A percentile compares a stretch with the other conserved stretches of the same genome.
Conservation (phyloP, 345 rosid genomes). For the Melaleuca alternifolia region DNA sequence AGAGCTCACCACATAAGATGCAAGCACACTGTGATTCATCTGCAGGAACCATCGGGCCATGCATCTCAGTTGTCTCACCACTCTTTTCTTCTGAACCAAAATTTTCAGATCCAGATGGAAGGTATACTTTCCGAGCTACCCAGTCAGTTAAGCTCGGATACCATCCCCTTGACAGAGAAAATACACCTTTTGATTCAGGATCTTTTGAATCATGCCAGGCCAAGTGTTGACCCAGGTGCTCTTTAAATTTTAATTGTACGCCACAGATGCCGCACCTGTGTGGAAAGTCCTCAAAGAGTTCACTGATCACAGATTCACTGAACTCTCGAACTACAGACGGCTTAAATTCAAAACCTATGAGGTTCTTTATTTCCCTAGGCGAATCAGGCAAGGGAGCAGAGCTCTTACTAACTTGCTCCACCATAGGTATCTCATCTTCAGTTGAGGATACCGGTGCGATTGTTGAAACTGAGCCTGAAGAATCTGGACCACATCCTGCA, state of each 20-base stretch:
- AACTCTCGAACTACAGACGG: conserved; percentile 63
- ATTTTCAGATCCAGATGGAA: conserved; percentile 26
- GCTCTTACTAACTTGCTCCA: conserved; percentile 20
- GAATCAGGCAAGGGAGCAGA: conserved; percentile 15
- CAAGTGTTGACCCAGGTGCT: conserved; percentile 60
- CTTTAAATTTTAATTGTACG: conserved; percentile 54
- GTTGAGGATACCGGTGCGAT: conserved; percentile 16
- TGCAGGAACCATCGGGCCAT: conserved; percentile 49
- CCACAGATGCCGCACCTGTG: conserved; percentile 75
- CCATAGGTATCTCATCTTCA: conserved; percentile 20
- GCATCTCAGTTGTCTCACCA: conserved; percentile 19
- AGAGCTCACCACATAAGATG: conserved; percentile 76
- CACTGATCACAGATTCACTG: conserved; percentile 58
- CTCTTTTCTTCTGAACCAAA: conserved; percentile 16
- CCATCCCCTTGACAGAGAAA: conserved; percentile 50
- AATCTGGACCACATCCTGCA: conserved; percentile 12
- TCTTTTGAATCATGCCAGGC: conserved; percentile 60
- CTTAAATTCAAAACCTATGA: conserved; percentile 71
- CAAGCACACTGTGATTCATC: conserved; percentile 85
- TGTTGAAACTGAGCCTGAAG: conserved; percentile 29
- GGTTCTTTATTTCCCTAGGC: conserved; percentile 18
- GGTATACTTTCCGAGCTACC: conserved; percentile 40
- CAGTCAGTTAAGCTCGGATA: conserved; percentile 52
- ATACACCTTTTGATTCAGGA: conserved; percentile 15
- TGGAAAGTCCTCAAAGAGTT: conserved; percentile 54